A percentile compares a stretch with the other conserved stretches of the same genome.
phyloP scores from a whole-genome alignment of 2,329 filamentous ascomycete genomes.

The Botrytis medusae region DNA sequence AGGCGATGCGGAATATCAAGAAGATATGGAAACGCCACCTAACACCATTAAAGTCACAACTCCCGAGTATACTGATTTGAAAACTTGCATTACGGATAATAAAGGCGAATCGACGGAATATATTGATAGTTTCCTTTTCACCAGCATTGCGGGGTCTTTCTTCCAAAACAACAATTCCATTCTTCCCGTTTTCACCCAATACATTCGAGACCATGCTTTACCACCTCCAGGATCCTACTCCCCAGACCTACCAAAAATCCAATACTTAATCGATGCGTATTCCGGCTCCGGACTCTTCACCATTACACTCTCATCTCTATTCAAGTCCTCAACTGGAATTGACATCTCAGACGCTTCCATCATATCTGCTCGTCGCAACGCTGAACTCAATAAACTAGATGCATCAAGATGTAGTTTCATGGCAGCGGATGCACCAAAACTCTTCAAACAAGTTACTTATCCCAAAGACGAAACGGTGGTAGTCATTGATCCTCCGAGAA shows the following conservation, averaged over 20 bases:
- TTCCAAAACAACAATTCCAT: slow-evolving; percentile 99
- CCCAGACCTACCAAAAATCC: slow-evolving; percentile 52
- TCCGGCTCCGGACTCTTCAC: slow-evolving; percentile 97
- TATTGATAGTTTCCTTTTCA: slow-evolving; percentile 76
- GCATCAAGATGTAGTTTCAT: slow-evolving; percentile 75
- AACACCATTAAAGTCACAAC: slow-evolving; percentile 37
- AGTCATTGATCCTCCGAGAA: slow-evolving; percentile 95
- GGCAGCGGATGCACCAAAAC: slow-evolving; percentile 78
- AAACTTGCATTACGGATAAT: slow-evolving; percentile 84
- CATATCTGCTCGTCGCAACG: slow-evolving; percentile 74
- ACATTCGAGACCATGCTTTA: slow-evolving; percentile 78
- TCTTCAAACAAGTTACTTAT: slow-evolving; percentile 77
- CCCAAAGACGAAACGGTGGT: slow-evolving; percentile 81
- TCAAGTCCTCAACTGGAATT: slow-evolving; percentile 83
- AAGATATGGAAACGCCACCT: slow-evolving; percentile 35
- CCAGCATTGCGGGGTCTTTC: slow-evolving; percentile 89
- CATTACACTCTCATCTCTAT: slow-evolving; percentile 82
- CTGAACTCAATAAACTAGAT: slow-evolving; percentile 69
- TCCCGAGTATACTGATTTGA: slow-evolving; percentile 68
- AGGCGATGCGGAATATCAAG: slow-evolving; percentile 34
- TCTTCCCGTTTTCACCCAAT: slow-evolving; percentile 79
- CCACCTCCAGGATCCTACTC: slow-evolving; percentile 46
- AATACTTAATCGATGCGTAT: slow-evolving; percentile 95
- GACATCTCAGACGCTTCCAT: slow-evolving; percentile 84
- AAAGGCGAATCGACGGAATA: slow-evolving; percentile 85